Base-by-base conservation (phyloP, 352 stramenopile species). In the Phytophthora hybrid region DNA sequence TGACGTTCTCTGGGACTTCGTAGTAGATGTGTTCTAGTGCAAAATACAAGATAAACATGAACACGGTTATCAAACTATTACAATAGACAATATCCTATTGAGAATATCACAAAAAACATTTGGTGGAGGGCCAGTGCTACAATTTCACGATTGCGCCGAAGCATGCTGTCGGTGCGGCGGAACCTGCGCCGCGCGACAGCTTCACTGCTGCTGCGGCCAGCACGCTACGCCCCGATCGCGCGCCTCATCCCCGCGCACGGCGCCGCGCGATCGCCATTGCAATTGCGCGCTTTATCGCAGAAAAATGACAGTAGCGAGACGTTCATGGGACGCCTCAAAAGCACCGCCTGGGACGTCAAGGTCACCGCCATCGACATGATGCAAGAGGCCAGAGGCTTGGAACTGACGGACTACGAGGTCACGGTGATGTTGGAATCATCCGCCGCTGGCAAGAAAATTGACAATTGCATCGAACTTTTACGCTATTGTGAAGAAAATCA, bases 241-340 rank as follows among this genome's bases (percentile, higher is more conserved):
- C 44, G 44, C 44, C 18, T 52, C 44, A 19, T n/a, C n/a, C 44
- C 44, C 44, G 44, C 44, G 44, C n/a, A 52, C 44, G 19, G 18
- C 44, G 7, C 44, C 16, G 44, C 18, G 44, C 44, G 19, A 52
- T 10, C 6, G n/a, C 18, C 49, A 11, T 9, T 26, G 4, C n/a
- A 55, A 55, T 31, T 19, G 49, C 58, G 58, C 16, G 31, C 19
- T 29, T 63, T 63, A 29, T 54, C 39, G 23, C 37, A 41, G 26
- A 21, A 63, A 63, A 63, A 63, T 52, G 44, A 47, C 59, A 46
- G 9, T 64, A 46, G 39, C 44, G 44, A 52, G 44, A 52, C 44
- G 7, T 14, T 66, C 8, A 44, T 66, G 23, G 18, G 51, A 29
- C 41, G 59, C 21, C 5, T 66, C 18, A 56, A 57, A 34, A 32